phyloP scores from a whole-genome alignment of 345 rosid species.

The Syzygium oleosum region DNA sequence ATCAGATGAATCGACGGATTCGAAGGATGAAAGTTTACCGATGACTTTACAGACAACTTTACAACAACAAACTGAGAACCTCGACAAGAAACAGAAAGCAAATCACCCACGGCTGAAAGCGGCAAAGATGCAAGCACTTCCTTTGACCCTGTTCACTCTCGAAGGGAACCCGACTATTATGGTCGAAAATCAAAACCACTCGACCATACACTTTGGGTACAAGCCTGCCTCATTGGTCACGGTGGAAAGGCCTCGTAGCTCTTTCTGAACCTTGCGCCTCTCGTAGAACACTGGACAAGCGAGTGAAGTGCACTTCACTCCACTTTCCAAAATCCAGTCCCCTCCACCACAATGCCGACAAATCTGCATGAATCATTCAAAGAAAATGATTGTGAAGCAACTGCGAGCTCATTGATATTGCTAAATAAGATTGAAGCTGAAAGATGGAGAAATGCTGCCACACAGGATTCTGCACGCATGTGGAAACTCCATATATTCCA shows the following conservation, averaged over 20 bases:
- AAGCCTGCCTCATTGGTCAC: conserved; percentile 52
- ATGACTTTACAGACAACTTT: neutral
- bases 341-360: conserved; percentile 96
- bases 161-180: neutral
- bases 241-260: conserved; percentile 56
- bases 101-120: neutral
- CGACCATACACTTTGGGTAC: conserved; percentile 72
- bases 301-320: conserved; percentile 79
- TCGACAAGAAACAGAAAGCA: neutral
- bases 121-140: neutral
- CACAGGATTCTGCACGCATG: neutral
- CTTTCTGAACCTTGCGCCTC: conserved; percentile 88
- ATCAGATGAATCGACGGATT: neutral
- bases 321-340: conserved; percentile 80
- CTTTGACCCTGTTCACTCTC: neutral
- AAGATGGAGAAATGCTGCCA: neutral
- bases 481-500: neutral
- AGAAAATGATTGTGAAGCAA: neutral
- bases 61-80: neutral
- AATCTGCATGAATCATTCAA: conserved; percentile 36
- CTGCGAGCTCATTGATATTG: neutral
- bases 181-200: conserved; percentile 59
- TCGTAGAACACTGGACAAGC: conserved; percentile 90
- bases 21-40: neutral
- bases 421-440: neutral